Base-by-base conservation (phyloP, 2,329 filamentous ascomycete species). In the Allantophomopsis cytisporea region DNA sequence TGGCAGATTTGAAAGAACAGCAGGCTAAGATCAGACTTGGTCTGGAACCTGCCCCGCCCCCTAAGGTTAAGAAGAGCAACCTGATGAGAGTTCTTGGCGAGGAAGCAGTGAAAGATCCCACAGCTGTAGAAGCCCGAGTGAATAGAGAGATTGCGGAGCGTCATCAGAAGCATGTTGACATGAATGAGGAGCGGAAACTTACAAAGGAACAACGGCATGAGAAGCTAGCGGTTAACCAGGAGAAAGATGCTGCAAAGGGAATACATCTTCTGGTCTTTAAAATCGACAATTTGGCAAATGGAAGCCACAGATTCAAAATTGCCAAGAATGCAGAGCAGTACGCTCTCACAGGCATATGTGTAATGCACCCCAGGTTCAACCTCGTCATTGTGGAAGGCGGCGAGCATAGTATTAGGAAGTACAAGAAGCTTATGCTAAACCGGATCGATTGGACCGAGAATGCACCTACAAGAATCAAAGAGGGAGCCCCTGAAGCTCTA, bases 381-480 rank as follows among this genome's bases (percentile, higher is more conserved):
- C 63, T 98, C 3, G 76, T 98, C 13, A 76, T 98, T 46, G 87
- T 94, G 1, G 93, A 98, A 58, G 91, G 89, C 28, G 91, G 91
- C 31, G 68, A 78, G 43, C 80, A 91, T 63, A 83, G 81, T 43
- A 82, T 91, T 56, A 77, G 76, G 39, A 80, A 80, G 45, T 96
- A 89, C 66, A 86, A 83, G 58, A 95, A 94, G 58, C 69, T 98
- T 21, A 88, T 98, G 84, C 68, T 93, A 34, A 80, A 89, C 50
- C 86, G 91, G 36, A 87, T 96, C 53, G 82, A 94, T 58, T 98
- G 93, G 91, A 83, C 82, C 2, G 88, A 96, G 56, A 94, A 94
- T 50, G 72, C 76, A 0, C 77, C 78, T 2, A 80, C 87, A 0
- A 69, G 69, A 31, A 63, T 76, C 33, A 69, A 68, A 37, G 69